Conservation (phyloP, 345 rosid species). For the Hypericum androsaemum region DNA sequence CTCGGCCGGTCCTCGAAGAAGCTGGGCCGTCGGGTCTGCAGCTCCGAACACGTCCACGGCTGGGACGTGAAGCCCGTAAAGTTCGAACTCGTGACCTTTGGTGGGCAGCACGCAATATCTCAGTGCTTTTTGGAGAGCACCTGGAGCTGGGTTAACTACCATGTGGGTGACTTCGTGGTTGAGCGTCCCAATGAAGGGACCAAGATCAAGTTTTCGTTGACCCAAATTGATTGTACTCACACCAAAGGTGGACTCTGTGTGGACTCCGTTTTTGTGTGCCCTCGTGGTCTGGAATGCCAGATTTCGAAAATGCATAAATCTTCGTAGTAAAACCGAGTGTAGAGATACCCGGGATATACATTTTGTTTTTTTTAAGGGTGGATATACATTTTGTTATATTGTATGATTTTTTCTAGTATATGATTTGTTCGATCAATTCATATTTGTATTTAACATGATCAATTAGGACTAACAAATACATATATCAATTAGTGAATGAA, state of each 20-base stretch:
- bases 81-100: slow-evolving; percentile 12
- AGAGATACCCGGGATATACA: too few species aligned
- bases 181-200: not conserved
- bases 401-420: too few species aligned
- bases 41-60: slow-evolving; percentile 13
- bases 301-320: too few species aligned
- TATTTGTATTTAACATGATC: too few species aligned
- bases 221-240: slow-evolving; percentile 20
- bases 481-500: too few species aligned
- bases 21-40: slow-evolving; percentile 14
- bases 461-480: too few species aligned
- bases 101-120: slow-evolving; percentile 11
- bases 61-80: slow-evolving; percentile 18
- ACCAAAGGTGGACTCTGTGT: slow-evolving; percentile 19
- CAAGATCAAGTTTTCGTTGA: slow-evolving; percentile 16
- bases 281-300: not conserved
- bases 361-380: too few species aligned
- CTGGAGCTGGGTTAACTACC: slow-evolving; percentile 14
- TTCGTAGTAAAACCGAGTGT: too few species aligned
- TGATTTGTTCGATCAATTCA: too few species aligned
- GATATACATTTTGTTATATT: too few species aligned
- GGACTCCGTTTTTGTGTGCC: slow-evolving; percentile 11
- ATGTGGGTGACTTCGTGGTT: slow-evolving; percentile 14
- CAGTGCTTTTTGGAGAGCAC: slow-evolving; percentile 8
- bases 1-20: slow-evolving; percentile 13